Evolutionary conservation across 2,329 filamentous ascomycete genomes (phyloP), one percentile per base, ranked within the genome.

Genomic region (Neonectria ditissima): DNA sequence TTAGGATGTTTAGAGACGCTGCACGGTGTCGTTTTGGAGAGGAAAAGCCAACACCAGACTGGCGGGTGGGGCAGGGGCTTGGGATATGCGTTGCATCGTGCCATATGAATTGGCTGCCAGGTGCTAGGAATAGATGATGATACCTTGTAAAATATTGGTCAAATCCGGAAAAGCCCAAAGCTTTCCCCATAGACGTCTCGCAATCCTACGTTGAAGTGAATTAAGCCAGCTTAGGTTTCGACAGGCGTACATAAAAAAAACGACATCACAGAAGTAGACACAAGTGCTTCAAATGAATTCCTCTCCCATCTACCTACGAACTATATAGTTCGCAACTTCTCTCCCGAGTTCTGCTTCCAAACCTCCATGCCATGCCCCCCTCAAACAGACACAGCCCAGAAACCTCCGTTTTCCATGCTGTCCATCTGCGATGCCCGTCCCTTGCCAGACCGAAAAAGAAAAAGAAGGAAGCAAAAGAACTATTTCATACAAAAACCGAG

Each of bases 81-180:
- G 47, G 39, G 51, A 55, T 55, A 55, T 55, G 48, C 50, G 11
- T 63, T 34, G 39, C 41, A 43, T 57, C 44, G 20, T 59, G 39
- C 37, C 28, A 16, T 20, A 39, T 22, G 13, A 47, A 55, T 50
- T 39, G 37, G 44, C 34, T 50, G 44, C 47, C 37, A 26, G 34
- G 45, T 43, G 30, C 60, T 45, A 39, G 52, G 55, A 59, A 71
- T 72, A 64, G 59, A 73, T 64, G 59, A 73, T 64, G 67, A 73
- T 73, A 71, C 65, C 67, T 70, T 72, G 70, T 73, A 73, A 65
- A 44, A 65, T 55, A 63, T 37, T 64, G 43, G 55, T 30, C 60
- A 47, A 44, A 62, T 47, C 16, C 39, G 41, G 20, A 47, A 45
- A 26, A 47, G 22, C 8, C 14, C 34, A 47, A 26, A 16, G 9